A percentile compares a stretch with the other conserved stretches of the same genome.
Conservation (phyloP, 23 red algal genomes). For the Gracilaria domingensis region DNA sequence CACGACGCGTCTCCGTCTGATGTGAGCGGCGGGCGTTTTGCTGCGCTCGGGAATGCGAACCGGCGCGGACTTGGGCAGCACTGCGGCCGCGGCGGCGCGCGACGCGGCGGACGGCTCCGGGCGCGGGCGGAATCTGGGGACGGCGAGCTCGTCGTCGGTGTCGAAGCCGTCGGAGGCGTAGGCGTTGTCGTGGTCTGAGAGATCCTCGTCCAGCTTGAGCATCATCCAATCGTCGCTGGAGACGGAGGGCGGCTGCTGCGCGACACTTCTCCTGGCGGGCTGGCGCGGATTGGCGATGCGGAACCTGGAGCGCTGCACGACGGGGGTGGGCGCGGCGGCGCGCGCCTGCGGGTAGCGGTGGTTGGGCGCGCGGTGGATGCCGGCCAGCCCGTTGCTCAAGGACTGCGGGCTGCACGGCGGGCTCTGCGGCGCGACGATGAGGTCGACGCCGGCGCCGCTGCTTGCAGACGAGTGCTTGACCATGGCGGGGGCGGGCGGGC, state of each 20-base stretch:
- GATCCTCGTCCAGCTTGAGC: constrained; percentile 19
- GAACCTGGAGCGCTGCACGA: constrained; percentile 18
- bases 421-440: constrained; percentile 18
- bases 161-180: background rate
- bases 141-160: background rate
- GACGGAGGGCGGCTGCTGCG: background rate
- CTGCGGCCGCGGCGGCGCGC: background rate
- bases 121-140: background rate
- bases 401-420: constrained; percentile 16
- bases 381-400: background rate
- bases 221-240: constrained; percentile 24
- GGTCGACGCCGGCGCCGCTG: background rate
- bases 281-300: background rate
- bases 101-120: background rate
- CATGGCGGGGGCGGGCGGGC: background rate
- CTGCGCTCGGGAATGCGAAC: background rate
- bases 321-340: background rate
- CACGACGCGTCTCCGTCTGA: background rate
- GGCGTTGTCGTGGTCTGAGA: background rate
- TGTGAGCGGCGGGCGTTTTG: background rate
- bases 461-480: background rate
- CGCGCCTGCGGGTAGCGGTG: background rate
- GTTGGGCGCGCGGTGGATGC: constrained; percentile 27
- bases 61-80: background rate
- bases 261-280: background rate